Base-by-base conservation (phyloP, 768 basidiomycete species). In the Boletus huronensis region DNA sequence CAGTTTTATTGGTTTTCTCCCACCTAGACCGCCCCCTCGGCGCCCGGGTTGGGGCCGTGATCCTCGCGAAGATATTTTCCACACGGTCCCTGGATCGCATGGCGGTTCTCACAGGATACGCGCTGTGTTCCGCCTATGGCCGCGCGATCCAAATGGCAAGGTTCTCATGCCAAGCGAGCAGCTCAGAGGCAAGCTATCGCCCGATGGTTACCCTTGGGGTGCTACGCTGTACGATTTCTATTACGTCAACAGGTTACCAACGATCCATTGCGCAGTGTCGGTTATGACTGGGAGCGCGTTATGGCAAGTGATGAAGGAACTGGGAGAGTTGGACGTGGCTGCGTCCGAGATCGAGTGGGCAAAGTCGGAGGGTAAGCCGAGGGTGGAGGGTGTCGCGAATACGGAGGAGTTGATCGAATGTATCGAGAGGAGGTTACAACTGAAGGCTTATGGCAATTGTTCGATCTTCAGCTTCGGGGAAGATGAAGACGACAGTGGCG, bases 151-250 rank as follows among this genome's bases (percentile, higher is more conserved):
- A 0, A 45, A 59, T 0, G 68, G 70, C 1, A 46, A 51, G 10
- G 6, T 1, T 4, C 26, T 71, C 14, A 1, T 21, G 2, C 40
- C 36, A 2, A 31, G 3, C 9, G 19, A 31, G 5, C 23, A 34
- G 1, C 5, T 16, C 14, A 41, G 3, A 4, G 70, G 69, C 0
- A 71, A 48, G 39, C 6, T 54, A 5, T 61, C 63, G 2, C 62
- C 59, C 0, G 66, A 66, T 11, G 62, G 61, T 0, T 58, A 58
- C 36, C 43, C 54, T 8, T 71, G 70, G 70, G 69, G 58, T 4
- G 67, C 57, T 0, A 70, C 69, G 8, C 48, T 71, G 11, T 65
- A 58, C 32, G 70, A 72, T 34, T 48, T 71, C 34, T 71, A 40
- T 34, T 0, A 21, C 5, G 62, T 68, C 19, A 5, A 19, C 29